phyloP scores from a whole-genome alignment of 1,284 basidiomycete genomes.

The Pyrrhoderma noxium region DNA sequence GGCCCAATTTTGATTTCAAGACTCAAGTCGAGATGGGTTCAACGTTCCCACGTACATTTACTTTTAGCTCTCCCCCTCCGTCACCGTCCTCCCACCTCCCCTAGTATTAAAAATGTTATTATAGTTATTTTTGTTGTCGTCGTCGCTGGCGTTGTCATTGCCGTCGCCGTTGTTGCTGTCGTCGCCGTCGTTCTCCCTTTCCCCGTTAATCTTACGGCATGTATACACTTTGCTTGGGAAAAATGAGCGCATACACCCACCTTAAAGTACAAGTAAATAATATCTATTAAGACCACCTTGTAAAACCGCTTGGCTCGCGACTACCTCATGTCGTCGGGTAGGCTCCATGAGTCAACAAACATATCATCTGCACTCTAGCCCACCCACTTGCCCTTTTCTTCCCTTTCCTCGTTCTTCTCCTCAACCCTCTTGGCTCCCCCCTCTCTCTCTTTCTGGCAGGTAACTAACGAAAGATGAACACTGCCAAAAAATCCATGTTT shows the following conservation, averaged over 20 bases:
- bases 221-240: no score
- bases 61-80: background rate
- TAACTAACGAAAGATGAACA: background rate
- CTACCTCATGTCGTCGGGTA: constrained; percentile 14
- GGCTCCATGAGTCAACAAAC: constrained; percentile 1
- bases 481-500: background rate
- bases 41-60: background rate
- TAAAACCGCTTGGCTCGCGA: no score
- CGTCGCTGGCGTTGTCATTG: no score
- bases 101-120: no score
- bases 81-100: background rate
- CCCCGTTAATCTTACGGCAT: no score
- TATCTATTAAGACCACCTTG: no score
- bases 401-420: background rate
- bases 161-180: no score
- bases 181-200: no score
- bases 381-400: background rate
- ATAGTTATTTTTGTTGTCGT: no score
- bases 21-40: background rate
- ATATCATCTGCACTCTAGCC: constrained; percentile 1
- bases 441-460: constrained; percentile 1
- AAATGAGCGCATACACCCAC: no score
- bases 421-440: background rate
- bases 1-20: background rate
- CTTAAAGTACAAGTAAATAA: no score